These are phyloP conservation scores for Huiozyma naganishii DNA, from an alignment of 805 yeast genomes.

Conservation along the genomic window DNA sequence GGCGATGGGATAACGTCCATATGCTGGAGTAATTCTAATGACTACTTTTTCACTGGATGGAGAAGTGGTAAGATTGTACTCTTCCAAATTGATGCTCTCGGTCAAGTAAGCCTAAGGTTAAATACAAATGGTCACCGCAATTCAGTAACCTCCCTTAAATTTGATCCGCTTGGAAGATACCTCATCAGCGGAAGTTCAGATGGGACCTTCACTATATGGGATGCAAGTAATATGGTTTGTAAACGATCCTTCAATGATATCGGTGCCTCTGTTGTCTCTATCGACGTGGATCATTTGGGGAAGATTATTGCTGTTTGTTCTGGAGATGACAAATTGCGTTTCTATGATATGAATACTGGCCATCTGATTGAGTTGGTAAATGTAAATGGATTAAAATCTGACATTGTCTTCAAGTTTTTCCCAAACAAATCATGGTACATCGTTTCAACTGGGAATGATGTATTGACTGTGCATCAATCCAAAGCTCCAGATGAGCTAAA, in stretches of 20 bases:
- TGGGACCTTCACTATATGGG: slow-evolving; percentile 21
- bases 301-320: slow-evolving; percentile 15
- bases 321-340: slow-evolving; percentile 9
- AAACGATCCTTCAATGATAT: slow-evolving; percentile 9
- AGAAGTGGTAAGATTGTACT: slow-evolving; percentile 35
- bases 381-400: slow-evolving; percentile 5
- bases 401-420: slow-evolving; percentile 13
- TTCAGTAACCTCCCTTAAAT: slow-evolving; percentile 34
- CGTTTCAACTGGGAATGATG: slow-evolving; percentile 13
- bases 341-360: slow-evolving; percentile 11
- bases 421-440: slow-evolving; percentile 20
- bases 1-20: slow-evolving; percentile 22
- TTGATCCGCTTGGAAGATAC: slow-evolving; percentile 44
- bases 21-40: slow-evolving; percentile 26
- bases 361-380: slow-evolving; percentile 3
- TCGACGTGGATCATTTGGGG: slow-evolving; percentile 19
- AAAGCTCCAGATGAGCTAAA: slow-evolving; percentile 5
- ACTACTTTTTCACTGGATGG: slow-evolving; percentile 36
- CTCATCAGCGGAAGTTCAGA: slow-evolving; percentile 40
- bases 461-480: slow-evolving; percentile 5
- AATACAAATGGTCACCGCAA: slow-evolving; percentile 39
- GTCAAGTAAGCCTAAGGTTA: slow-evolving; percentile 5
- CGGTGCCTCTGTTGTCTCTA: slow-evolving; percentile 9
- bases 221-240: slow-evolving; percentile 11
- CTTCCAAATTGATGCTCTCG: slow-evolving; percentile 6